These are phyloP conservation scores for Corniculantispora saksenae DNA, from an alignment of 2,329 filamentous ascomycete genomes.

Conservation along the genomic window DNA sequence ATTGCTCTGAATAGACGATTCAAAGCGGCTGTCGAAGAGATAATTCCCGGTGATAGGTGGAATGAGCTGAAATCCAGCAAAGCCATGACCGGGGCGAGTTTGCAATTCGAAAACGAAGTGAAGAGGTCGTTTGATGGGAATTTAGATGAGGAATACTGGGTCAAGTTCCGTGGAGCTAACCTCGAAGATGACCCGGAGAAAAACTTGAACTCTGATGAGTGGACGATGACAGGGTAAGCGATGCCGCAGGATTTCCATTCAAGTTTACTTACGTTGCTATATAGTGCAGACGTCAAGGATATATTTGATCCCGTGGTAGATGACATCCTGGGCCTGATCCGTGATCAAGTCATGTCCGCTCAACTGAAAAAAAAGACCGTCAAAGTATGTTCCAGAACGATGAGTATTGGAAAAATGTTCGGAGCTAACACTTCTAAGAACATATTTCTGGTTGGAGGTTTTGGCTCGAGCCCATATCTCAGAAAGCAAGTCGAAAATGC, in stretches of 20 bases:
- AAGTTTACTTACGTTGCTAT: not conserved
- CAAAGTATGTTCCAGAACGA: not conserved
- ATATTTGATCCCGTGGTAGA: conserved; percentile 27
- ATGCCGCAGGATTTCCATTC: not conserved
- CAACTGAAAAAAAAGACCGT: conserved; percentile 10
- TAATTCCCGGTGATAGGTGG: conserved; percentile 24
- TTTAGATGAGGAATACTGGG: conserved; percentile 19
- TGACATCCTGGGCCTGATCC: conserved; percentile 25
- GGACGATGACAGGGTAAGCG: conserved; percentile 27
- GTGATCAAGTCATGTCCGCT: conserved; percentile 23
- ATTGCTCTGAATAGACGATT: conserved; percentile 27
- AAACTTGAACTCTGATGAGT: conserved; percentile 20
- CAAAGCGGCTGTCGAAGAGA: too few relatives aligned
- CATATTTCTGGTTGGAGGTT: conserved; percentile 41
- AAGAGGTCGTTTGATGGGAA: conserved; percentile 24
- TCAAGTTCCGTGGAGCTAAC: conserved; percentile 25
- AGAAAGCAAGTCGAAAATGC: conserved; percentile 29
- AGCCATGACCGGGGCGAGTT: conserved; percentile 20
- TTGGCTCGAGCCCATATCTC: conserved; percentile 39
- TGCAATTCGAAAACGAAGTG: conserved; percentile 24
- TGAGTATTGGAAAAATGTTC: too few relatives aligned
- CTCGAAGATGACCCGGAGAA: conserved; percentile 23
- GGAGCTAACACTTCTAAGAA: conserved; percentile 10
- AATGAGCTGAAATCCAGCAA: conserved; percentile 12
- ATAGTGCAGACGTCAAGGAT: not conserved